Percentiles rank a stretch among this genome's conserved stretches.
Evolutionary conservation across 768 basidiomycete genomes (phyloP).

Genomic region (Cystofilobasidium macerans): DNA sequence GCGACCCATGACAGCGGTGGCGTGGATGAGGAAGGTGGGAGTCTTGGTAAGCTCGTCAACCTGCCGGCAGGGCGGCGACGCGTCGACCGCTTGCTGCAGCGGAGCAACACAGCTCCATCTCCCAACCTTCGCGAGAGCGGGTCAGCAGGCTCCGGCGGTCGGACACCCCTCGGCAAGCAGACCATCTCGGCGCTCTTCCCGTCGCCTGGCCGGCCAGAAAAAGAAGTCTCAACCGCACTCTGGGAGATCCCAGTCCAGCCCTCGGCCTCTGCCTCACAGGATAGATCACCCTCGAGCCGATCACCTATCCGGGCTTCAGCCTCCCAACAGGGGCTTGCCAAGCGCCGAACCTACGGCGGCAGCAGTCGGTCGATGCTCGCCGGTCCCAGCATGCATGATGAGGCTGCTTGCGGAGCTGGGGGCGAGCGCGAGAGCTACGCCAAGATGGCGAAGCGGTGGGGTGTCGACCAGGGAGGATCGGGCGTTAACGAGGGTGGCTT

Average conservation of each 20-base stretch:
- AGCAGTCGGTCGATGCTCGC: slow-evolving; percentile 21
- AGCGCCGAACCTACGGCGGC: slow-evolving; percentile 24
- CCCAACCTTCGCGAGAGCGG: not conserved
- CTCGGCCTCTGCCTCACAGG: not conserved
- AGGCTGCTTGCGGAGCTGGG: not conserved
- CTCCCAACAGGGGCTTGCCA: not conserved
- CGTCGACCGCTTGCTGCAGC: not conserved
- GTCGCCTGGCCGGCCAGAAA: not conserved
- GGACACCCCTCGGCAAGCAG: not conserved
- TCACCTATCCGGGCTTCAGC: not conserved
- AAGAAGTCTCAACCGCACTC: not conserved
- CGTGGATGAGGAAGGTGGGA: not conserved
- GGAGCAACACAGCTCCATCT: not conserved
- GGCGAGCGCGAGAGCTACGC: slow-evolving; percentile 21
- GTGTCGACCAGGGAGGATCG: slow-evolving; percentile 10
- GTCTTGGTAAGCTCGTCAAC: not conserved
- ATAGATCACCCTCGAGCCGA: not conserved
- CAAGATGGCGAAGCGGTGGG: slow-evolving; percentile 21
- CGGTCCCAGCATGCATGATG: not conserved
- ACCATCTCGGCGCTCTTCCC: not conserved
- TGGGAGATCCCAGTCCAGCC: not conserved
- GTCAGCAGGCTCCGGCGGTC: not conserved
- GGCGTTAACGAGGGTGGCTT: not conserved
- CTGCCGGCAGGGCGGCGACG: not conserved
- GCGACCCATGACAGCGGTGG: not conserved